Evolutionary conservation across 1,284 basidiomycete genomes (phyloP).

Genomic region (Veloporphyrellus conicus): DNA sequence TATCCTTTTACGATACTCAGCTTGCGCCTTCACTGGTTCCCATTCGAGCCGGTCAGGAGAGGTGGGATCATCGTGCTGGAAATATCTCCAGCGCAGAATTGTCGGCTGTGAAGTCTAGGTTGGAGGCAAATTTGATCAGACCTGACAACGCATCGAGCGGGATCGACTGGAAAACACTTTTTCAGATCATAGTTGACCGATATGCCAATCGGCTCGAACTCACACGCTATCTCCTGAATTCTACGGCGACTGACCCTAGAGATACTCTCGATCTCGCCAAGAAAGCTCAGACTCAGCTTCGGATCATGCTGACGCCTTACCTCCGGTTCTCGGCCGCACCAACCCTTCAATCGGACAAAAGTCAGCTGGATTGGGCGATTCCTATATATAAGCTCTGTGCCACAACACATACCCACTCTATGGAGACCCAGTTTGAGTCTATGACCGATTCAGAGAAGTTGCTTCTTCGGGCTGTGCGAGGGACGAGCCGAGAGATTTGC

Average conservation of each 20-base stretch:
- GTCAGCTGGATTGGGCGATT: conserved; percentile 22
- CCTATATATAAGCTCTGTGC: conserved; percentile 32
- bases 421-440: conserved; percentile 14
- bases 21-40: conserved; percentile 30
- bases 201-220: conserved; percentile 42
- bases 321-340: conserved; percentile 12
- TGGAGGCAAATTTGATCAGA: conserved; percentile 24
- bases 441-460: conserved; percentile 39
- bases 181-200: conserved; percentile 41
- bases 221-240: conserved; percentile 36
- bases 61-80: conserved; percentile 28
- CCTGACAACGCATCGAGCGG: conserved; percentile 27
- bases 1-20: conserved; percentile 36
- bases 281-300: conserved; percentile 24
- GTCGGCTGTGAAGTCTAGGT: conserved; percentile 11
- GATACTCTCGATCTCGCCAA: conserved; percentile 12
- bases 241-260: background rate
- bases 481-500: conserved; percentile 44
- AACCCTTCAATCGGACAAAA: background rate
- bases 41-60: conserved; percentile 24
- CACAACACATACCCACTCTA: conserved; percentile 34
- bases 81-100: conserved; percentile 29
- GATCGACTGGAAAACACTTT: conserved; percentile 43
- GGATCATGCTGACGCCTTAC: conserved; percentile 25
- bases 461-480: conserved; percentile 35